A percentile compares a stretch with the other conserved stretches of the same genome.
Evolutionary conservation across 192 early-diverging fungal species (phyloP).

Genomic region (Linnemannia exigua): DNA sequence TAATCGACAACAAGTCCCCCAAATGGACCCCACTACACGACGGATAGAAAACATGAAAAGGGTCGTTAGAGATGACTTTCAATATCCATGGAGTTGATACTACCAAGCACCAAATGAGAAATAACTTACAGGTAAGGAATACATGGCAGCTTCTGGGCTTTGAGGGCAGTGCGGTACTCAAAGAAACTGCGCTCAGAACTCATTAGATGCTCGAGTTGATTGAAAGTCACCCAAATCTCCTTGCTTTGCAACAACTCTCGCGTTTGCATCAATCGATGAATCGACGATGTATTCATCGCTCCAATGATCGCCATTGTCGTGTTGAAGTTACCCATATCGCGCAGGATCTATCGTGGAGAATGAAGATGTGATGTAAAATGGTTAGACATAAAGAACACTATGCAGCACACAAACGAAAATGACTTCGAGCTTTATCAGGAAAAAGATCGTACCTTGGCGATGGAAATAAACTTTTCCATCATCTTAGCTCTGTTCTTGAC

Average conservation of each 20-base stretch:
- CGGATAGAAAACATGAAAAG: neutral
- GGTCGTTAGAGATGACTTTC: neutral
- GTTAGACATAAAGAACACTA: neutral
- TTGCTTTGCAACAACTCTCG: conserved; percentile 63
- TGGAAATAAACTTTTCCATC: conserved; percentile 76
- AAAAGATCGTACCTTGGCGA: conserved; percentile 67
- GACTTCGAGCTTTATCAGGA: neutral
- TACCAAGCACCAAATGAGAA: neutral
- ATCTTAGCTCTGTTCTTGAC: conserved; percentile 73
- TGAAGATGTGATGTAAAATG: conserved; percentile 4
- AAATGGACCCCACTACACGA: conserved; percentile 78
- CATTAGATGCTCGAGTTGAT: conserved; percentile 77
- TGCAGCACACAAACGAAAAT: neutral
- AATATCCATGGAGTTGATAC: neutral
- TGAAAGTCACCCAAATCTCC: conserved; percentile 65
- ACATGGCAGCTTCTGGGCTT: conserved; percentile 68
- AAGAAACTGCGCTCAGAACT: conserved; percentile 74
- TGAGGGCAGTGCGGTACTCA: conserved; percentile 74
- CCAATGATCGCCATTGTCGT: conserved; percentile 82
- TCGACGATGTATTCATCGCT: conserved; percentile 74
- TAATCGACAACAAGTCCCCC: conserved; percentile 78
- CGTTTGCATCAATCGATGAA: conserved; percentile 76
- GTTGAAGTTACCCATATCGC: conserved; percentile 80
- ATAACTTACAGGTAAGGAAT: conserved; percentile 76
- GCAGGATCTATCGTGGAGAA: conserved; percentile 60